phyloP scores from a whole-genome alignment of 1,284 basidiomycete genomes.

The Boletellus sp. region DNA sequence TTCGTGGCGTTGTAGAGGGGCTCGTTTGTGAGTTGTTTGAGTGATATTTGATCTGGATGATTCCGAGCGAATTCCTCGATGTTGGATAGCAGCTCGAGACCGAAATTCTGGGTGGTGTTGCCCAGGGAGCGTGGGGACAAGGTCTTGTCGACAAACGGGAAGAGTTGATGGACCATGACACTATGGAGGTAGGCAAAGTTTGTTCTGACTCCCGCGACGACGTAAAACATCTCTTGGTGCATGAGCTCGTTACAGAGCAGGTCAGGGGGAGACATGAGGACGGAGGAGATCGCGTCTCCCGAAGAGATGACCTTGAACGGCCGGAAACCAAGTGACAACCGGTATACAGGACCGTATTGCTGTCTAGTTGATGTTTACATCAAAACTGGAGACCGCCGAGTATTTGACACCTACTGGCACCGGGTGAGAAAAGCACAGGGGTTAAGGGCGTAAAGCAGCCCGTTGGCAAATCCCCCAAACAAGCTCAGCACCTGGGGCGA shows the following conservation, averaged over 20 bases:
- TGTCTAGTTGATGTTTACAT: conserved; percentile 8
- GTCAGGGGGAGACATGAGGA: conserved; percentile 5
- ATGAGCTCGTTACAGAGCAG: conserved; percentile 12
- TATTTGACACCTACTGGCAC: conserved; percentile 21
- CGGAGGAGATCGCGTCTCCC: conserved; percentile 9
- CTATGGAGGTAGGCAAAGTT: conserved; percentile 11
- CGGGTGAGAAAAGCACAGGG: conserved; percentile 17
- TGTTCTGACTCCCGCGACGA: conserved; percentile 13
- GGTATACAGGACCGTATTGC: conserved; percentile 14
- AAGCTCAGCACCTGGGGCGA: conserved; percentile 10
- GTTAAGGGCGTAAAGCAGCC: conserved; percentile 15
- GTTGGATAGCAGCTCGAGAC: conserved; percentile 10
- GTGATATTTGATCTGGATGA: conserved; percentile 5
- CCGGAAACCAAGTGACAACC: conserved; percentile 18
- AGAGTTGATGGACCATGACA: conserved; percentile 18
- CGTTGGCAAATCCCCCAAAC: conserved; percentile 16
- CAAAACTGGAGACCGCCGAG: not conserved
- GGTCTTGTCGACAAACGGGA: conserved; percentile 19
- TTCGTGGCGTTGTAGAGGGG: conserved; percentile 23
- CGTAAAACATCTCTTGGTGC: conserved; percentile 15
- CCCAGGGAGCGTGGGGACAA: conserved; percentile 18
- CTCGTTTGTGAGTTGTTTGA: conserved; percentile 11
- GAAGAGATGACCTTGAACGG: conserved; percentile 17
- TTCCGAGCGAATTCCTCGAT: conserved; percentile 5
- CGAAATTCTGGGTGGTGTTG: conserved; percentile 12